Evolutionary conservation across 257 asterid genomes (phyloP).

Genomic region (Solanum habrochaites): DNA sequence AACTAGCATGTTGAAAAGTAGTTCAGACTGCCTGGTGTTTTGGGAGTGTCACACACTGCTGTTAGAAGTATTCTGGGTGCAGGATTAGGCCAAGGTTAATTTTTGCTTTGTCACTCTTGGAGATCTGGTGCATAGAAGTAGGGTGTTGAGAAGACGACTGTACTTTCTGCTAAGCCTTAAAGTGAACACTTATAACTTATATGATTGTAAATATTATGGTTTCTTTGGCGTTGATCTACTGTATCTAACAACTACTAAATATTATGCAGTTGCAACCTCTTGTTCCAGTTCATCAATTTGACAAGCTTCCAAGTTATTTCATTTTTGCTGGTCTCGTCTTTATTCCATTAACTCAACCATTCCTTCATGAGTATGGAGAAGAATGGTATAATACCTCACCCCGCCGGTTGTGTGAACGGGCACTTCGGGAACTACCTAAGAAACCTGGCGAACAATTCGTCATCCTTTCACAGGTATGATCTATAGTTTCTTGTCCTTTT

Average conservation of each 20-base stretch:
- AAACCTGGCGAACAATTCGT: conserved; percentile 75
- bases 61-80: neutral
- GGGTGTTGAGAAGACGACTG: neutral
- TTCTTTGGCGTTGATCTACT: neutral
- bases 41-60: neutral
- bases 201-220: neutral
- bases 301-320: conserved; percentile 86
- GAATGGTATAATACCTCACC: conserved; percentile 98
- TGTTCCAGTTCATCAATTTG: conserved; percentile 97
- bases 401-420: conserved; percentile 90
- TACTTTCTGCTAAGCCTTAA: neutral
- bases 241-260: neutral
- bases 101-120: neutral
- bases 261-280: conserved; percentile 72
- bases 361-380: conserved; percentile 94
- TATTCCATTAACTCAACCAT: conserved; percentile 86
- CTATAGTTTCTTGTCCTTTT: neutral
- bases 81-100: neutral
- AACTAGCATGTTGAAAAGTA: neutral
- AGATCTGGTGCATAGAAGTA: neutral
- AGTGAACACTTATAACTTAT: neutral
- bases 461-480: conserved; percentile 76
- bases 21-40: neutral
- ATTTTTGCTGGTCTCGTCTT: conserved; percentile 94
- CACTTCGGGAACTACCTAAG: conserved; percentile 70